Conservation (phyloP, 306 rosid genomes). For the Nissolia schottii region DNA sequence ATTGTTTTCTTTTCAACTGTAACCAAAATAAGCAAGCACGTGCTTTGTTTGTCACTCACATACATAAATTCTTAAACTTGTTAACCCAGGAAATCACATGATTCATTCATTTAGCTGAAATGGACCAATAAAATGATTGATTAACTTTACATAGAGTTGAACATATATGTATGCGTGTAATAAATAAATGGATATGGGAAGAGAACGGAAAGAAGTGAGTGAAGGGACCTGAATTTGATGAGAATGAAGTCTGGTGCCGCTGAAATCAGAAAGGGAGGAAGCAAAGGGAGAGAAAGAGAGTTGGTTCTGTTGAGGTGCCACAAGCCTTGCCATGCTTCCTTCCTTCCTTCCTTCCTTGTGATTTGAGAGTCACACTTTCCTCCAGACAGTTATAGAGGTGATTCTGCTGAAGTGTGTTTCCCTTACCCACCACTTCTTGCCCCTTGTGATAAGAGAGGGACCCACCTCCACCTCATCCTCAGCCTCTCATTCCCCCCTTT, state of each 20-base stretch:
- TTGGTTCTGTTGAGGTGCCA: slow-evolving; percentile 56
- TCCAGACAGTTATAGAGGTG: not conserved
- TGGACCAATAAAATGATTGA: not conserved
- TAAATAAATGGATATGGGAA: not conserved
- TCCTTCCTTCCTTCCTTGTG: not conserved
- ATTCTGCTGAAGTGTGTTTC: slow-evolving; percentile 8
- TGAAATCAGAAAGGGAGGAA: slow-evolving; percentile 82
- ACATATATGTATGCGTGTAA: not conserved
- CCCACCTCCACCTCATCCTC: slow-evolving; percentile 48
- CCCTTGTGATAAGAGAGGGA: slow-evolving; percentile 58
- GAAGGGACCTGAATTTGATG: slow-evolving; percentile 81
- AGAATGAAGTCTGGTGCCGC: slow-evolving; percentile 63
- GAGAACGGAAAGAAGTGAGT: slow-evolving; percentile 1
- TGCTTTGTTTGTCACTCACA: not conserved
- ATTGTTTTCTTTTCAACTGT: slow-evolving; percentile 60
- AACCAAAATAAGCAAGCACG: not conserved
- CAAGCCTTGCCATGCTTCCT: slow-evolving; percentile 64
- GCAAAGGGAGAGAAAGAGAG: slow-evolving; percentile 73
- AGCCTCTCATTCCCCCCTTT: slow-evolving; percentile 43
- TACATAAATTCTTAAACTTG: not conserved
- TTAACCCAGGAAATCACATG: not conserved
- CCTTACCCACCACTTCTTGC: slow-evolving; percentile 32
- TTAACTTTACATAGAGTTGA: no score
- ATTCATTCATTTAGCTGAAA: not conserved
- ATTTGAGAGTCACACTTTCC: no score